phyloP scores from a whole-genome alignment of 78 protist genomes.

The Planoprotostelium fungivorum region DNA sequence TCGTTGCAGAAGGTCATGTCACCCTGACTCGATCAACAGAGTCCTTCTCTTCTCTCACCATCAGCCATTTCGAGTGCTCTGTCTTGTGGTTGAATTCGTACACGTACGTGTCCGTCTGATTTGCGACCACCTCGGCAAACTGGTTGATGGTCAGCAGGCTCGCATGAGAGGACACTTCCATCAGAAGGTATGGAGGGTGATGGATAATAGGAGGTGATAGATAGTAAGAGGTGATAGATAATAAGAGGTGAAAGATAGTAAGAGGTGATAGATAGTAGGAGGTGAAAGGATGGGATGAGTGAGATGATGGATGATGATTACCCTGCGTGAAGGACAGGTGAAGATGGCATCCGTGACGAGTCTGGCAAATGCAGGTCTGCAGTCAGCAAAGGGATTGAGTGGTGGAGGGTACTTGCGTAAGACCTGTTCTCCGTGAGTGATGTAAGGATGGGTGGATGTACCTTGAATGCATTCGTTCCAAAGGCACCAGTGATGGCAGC shows the following conservation, averaged over 20 bases:
- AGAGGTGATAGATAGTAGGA: too few species aligned
- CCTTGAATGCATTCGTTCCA: not conserved
- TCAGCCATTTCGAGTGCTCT: not conserved
- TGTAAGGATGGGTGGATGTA: too few species aligned
- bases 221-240: too few species aligned
- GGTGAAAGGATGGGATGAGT: too few species aligned
- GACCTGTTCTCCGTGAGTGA: too few species aligned
- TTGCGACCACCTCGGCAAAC: not conserved
- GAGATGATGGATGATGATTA: too few species aligned
- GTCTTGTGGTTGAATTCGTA: not conserved
- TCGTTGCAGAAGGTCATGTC: not conserved
- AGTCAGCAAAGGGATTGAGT: not conserved
- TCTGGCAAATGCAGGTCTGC: not conserved
- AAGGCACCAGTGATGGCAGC: not conserved
- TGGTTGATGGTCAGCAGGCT: too few species aligned
- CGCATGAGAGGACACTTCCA: too few species aligned
- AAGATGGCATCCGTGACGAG: not conserved
- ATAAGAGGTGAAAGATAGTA: too few species aligned
- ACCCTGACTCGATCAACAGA: not conserved
- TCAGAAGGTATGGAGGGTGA: too few species aligned
- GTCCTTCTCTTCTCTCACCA: not conserved
- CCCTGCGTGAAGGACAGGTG: not conserved
- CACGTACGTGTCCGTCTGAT: not conserved
- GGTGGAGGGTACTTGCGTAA: not conserved
- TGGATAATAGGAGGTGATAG: too few species aligned